Percentiles rank a stretch among this genome's conserved stretches.
Conservation (phyloP, 129 eudicot genomes). For the Apium graveolens region DNA sequence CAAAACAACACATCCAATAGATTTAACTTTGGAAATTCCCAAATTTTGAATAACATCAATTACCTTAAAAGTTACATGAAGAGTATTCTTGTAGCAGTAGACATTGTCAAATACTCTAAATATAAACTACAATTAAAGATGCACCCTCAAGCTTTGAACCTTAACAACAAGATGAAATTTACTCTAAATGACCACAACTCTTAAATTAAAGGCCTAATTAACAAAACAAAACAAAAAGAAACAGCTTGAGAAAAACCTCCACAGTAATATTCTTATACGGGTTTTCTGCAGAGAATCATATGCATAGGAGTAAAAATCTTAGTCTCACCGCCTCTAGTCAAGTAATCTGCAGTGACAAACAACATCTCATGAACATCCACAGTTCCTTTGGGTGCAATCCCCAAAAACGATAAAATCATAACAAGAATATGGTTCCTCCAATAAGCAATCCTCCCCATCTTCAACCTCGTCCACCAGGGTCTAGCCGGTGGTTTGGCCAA, state of each 20-base stretch:
- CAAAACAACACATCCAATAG: background rate
- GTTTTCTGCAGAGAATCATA: constrained; percentile 87
- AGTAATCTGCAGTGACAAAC: constrained; percentile 72
- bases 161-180: background rate
- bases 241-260: constrained; percentile 27
- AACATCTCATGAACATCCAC: constrained; percentile 95
- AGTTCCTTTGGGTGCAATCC: constrained; percentile 79
- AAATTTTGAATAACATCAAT: background rate
- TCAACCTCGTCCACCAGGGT: constrained; percentile 94
- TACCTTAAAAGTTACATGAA: constrained; percentile 3
- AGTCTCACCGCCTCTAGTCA: constrained; percentile 67
- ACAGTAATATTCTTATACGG: constrained; percentile 25
- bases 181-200: background rate
- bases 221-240: constrained; percentile 8
- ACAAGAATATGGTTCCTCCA: constrained; percentile 91
- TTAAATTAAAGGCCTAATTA: background rate
- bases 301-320: constrained; percentile 91
- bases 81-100: constrained; percentile 3
- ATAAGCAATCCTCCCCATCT: constrained; percentile 90
- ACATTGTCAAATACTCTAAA: background rate
- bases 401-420: constrained; percentile 48
- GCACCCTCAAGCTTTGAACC: constrained; percentile 5
- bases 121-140: constrained; percentile 4
- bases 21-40: background rate
- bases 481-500: constrained; percentile 71